Evolutionary conservation across 1,284 basidiomycete genomes (phyloP).

Genomic region (Tranzscheliella williamsii): DNA sequence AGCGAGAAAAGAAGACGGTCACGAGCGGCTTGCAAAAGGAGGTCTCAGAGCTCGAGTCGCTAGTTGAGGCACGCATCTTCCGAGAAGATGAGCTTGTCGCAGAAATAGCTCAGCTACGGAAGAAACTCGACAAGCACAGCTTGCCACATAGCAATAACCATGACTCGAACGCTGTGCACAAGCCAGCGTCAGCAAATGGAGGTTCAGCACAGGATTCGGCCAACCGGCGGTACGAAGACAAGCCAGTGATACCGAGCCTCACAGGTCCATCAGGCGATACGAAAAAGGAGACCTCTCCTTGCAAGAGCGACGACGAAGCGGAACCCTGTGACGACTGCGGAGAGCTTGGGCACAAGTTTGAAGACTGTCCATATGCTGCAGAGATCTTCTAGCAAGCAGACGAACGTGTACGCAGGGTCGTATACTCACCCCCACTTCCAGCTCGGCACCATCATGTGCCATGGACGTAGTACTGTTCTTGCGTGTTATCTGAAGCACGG

Average conservation of each 20-base stretch:
- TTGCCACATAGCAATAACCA: background rate
- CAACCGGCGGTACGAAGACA: too few species aligned
- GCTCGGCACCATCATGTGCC: too few species aligned
- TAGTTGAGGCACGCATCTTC: slow-evolving; percentile 54
- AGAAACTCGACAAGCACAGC: slow-evolving; percentile 18
- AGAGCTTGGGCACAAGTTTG: slow-evolving; percentile 40
- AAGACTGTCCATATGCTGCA: slow-evolving; percentile 45
- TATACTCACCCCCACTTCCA: too few species aligned
- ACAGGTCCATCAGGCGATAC: slow-evolving; percentile 1
- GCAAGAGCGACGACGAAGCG: too few species aligned
- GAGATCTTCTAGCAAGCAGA: slow-evolving; percentile 49
- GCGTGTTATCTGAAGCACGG: too few species aligned
- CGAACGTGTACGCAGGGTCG: too few species aligned
- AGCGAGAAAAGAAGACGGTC: slow-evolving; percentile 50
- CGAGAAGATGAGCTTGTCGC: slow-evolving; percentile 49
- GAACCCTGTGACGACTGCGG: slow-evolving; percentile 48
- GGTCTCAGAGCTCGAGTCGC: slow-evolving; percentile 49
- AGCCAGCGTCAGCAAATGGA: background rate
- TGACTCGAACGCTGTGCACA: background rate
- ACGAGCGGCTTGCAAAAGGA: slow-evolving; percentile 39
- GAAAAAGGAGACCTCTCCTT: slow-evolving; percentile 29
- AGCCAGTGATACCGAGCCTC: background rate
- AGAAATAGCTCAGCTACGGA: slow-evolving; percentile 37
- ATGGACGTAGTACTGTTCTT: too few species aligned
- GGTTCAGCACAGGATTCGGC: background rate